Base-by-base conservation (phyloP, 75 land plant species). In the Selaginella moellendorffii region DNA sequence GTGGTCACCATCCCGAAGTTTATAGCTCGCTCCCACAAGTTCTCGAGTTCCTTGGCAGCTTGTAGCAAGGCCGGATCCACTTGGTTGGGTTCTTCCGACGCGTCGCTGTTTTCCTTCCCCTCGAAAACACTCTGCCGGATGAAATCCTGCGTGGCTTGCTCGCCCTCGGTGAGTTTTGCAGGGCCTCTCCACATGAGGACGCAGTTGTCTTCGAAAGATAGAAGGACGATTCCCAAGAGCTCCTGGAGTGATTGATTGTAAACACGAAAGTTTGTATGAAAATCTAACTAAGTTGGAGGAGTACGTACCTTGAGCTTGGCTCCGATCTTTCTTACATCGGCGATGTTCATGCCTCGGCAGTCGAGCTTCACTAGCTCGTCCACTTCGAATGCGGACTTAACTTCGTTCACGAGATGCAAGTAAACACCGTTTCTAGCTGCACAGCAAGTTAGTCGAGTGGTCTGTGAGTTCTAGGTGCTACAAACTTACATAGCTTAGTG, bases 361-460 rank as follows among this genome's bases (percentile, higher is more conserved):
- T 88, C 77, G 9, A 93, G 77, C 30, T 88, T 74, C 31, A 83
- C 98, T 53, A 93, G 65, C 30, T 93, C 96, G 74, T 82, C 86
- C 24, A 63, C 82, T 74, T 82, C 76, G 80, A 93, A 93, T n/a
- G 95, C 95, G 31, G 78, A 82, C 62, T 74, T 81, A 25, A 88
- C 83, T 26, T 76, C 52, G 1, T 70, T 71, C 22, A 80, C 90
- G 26, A 93, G 83, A 61, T n/a, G 67, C 21, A 52, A 27, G 63
- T 93, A 93, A 10, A 88, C 85, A 51, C 98, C 98, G 80, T 93
- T 92, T 68, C 83, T 92, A 17, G 69, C 97, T 92, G 80, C 80
- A 78, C 24, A n/a, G n/a, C n/a, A n/a, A n/a, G 58, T 26, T 26
- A 28, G 2, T 22, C 2, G n/a, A n/a, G n/a, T n/a, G n/a, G n/a